phyloP scores from a whole-genome alignment of 345 rosid genomes.

The Rubroshorea leprosula region DNA sequence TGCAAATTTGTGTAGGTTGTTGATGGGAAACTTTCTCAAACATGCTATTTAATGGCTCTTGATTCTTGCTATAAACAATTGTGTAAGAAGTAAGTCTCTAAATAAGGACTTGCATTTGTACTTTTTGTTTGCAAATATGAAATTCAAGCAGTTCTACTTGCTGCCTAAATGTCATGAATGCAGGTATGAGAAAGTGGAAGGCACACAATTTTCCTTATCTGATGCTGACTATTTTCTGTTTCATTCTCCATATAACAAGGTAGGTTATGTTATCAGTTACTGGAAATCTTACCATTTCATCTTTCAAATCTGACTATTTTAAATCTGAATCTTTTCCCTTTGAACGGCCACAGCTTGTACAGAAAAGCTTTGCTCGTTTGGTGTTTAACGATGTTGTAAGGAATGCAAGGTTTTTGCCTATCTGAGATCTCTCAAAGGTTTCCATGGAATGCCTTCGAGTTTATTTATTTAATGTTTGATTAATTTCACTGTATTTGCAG shows the following conservation, averaged over 20 bases:
- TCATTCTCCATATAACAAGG: slow-evolving; percentile 99
- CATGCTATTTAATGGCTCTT: slow-evolving; percentile 97
- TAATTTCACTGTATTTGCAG: slow-evolving; percentile 31
- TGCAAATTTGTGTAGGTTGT: slow-evolving; percentile 60
- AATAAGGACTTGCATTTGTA: background rate
- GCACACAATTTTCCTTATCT: slow-evolving; percentile 70
- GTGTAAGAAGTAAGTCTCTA: slow-evolving; percentile 65
- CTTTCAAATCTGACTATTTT: background rate
- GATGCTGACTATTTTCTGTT: slow-evolving; percentile 82
- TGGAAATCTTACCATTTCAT: background rate
- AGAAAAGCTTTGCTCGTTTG: slow-evolving; percentile 96
- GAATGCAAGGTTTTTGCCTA: slow-evolving; percentile 61
- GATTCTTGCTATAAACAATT: slow-evolving; percentile 84
- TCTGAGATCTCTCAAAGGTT: slow-evolving; percentile 8
- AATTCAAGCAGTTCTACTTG: slow-evolving; percentile 5
- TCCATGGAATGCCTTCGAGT: slow-evolving; percentile 1
- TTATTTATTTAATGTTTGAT: slow-evolving; percentile 11
- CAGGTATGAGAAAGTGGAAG: slow-evolving; percentile 83
- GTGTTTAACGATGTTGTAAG: slow-evolving; percentile 73
- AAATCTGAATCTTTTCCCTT: slow-evolving; percentile 14
- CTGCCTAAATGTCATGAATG: slow-evolving; percentile 14
- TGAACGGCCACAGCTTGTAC: slow-evolving; percentile 77
- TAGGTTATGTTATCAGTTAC: slow-evolving; percentile 17
- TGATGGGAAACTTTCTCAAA: slow-evolving; percentile 98
- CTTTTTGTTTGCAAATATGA: slow-evolving; percentile 2